Evolutionary conservation across 2,329 filamentous ascomycete species (phyloP).

Genomic region (Colletotrichum chrysophilum): DNA sequence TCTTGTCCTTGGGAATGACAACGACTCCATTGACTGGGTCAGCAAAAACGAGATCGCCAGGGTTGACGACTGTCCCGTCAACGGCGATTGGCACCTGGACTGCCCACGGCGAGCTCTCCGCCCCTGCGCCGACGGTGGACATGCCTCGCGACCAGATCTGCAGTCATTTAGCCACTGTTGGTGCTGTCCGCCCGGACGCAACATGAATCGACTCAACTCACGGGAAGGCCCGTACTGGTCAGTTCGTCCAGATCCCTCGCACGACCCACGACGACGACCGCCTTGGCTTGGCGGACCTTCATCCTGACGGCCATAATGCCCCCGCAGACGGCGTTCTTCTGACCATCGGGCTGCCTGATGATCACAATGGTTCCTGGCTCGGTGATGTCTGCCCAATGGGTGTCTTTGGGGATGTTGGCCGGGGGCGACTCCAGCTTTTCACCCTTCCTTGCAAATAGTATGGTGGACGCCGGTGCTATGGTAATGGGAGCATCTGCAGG

Average conservation of each 20-base stretch:
- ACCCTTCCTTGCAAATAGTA: conserved; percentile 67
- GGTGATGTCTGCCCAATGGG: conserved; percentile 73
- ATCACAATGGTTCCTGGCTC: conserved; percentile 66
- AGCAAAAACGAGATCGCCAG: conserved; percentile 72
- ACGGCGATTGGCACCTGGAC: conserved; percentile 50
- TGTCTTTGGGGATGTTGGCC: conserved; percentile 60
- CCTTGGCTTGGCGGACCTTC: conserved; percentile 64
- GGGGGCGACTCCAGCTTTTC: conserved; percentile 34
- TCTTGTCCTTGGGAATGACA: conserved; percentile 65
- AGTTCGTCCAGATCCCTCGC: conserved; percentile 71
- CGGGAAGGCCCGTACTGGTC: conserved; percentile 58
- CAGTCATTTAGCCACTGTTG: conserved; percentile 8
- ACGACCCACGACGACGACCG: conserved; percentile 70
- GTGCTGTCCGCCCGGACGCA: neutral
- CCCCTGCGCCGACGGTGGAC: conserved; percentile 63
- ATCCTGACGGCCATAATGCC: conserved; percentile 78
- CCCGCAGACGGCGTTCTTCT: conserved; percentile 75
- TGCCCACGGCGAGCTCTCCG: conserved; percentile 61
- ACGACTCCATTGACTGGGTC: conserved; percentile 75
- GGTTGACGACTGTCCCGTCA: conserved; percentile 45
- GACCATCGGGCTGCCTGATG: conserved; percentile 67
- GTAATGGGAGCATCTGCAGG: conserved; percentile 31
- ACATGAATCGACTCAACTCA: conserved; percentile 38
- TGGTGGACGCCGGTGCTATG: conserved; percentile 63
- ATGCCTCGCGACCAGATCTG: conserved; percentile 62